These are phyloP conservation scores for Azolla pinnata DNA, from an alignment of 75 land plant species.

Conservation along the genomic window DNA sequence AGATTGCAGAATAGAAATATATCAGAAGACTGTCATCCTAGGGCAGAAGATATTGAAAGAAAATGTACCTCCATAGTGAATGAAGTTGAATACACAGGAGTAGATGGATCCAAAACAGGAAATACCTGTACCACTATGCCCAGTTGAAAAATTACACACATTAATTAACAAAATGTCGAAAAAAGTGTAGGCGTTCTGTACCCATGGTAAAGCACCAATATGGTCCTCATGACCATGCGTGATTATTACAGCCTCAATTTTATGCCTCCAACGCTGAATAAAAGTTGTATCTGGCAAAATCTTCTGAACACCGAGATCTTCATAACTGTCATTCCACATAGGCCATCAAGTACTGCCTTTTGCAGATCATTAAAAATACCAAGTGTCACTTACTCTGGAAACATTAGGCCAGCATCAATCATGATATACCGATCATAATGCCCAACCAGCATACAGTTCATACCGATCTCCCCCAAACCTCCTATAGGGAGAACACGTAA, in stretches of 20 bases:
- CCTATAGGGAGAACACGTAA: slow-evolving; percentile 94
- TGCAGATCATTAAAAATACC: neutral
- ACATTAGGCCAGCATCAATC: slow-evolving; percentile 98
- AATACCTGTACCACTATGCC: slow-evolving; percentile 49
- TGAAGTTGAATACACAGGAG: slow-evolving; percentile 87
- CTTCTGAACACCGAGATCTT: slow-evolving; percentile 88
- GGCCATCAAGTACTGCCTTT: neutral
- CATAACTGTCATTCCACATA: slow-evolving; percentile 46
- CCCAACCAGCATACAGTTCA: slow-evolving; percentile 99
- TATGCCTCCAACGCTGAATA: slow-evolving; percentile 90
- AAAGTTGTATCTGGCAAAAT: slow-evolving; percentile 88
- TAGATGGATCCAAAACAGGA: slow-evolving; percentile 82
- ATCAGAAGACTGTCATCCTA: no score
- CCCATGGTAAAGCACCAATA: slow-evolving; percentile 99
- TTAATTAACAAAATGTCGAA: neutral
- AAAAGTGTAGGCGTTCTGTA: slow-evolving; percentile 33
- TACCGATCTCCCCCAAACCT: slow-evolving; percentile 97
- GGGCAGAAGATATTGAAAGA: no score
- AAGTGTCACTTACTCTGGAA: slow-evolving; percentile 79
- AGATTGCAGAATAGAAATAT: no score
- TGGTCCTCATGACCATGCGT: slow-evolving; percentile 99
- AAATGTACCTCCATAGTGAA: slow-evolving; percentile 92
- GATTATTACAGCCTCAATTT: slow-evolving; percentile 93
- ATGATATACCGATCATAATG: slow-evolving; percentile 93
- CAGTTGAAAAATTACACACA: neutral